Percentiles rank a stretch among this genome's conserved stretches.
These are phyloP conservation scores for Penicillium ochrochloron DNA, from an alignment of 495 filamentous ascomycete species.

Conservation along the genomic window DNA sequence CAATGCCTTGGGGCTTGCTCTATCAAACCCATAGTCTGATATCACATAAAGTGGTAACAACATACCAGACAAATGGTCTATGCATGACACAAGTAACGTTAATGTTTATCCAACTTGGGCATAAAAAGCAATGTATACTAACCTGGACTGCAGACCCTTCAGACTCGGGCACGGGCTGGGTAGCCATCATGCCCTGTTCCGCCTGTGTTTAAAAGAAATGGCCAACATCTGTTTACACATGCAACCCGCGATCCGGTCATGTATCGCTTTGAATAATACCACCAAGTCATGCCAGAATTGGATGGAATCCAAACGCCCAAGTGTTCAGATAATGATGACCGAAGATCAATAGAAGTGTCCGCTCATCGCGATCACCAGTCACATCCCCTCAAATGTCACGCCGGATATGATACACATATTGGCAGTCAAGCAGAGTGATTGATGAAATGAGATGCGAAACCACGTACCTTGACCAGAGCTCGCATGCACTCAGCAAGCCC, in stretches of 20 bases:
- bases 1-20: background rate
- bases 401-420: background rate
- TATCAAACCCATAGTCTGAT: background rate
- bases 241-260: background rate
- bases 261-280: background rate
- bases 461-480: background rate
- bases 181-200: background rate
- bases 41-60: background rate
- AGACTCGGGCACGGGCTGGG: background rate
- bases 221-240: background rate
- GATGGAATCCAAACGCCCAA: background rate
- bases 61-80: background rate
- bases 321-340: background rate
- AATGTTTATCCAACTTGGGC: background rate
- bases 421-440: background rate
- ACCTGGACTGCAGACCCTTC: background rate
- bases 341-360: background rate
- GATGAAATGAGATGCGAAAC: background rate
- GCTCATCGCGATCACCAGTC: background rate
- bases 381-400: background rate
- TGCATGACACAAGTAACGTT: background rate
- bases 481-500: background rate
- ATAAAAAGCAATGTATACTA: background rate
- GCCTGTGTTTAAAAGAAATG: background rate
- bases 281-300: background rate